Percentiles rank a stretch among this genome's conserved stretches.
phyloP scores from a whole-genome alignment of 2,329 filamentous ascomycete genomes.

The Ophiostoma sp. region DNA sequence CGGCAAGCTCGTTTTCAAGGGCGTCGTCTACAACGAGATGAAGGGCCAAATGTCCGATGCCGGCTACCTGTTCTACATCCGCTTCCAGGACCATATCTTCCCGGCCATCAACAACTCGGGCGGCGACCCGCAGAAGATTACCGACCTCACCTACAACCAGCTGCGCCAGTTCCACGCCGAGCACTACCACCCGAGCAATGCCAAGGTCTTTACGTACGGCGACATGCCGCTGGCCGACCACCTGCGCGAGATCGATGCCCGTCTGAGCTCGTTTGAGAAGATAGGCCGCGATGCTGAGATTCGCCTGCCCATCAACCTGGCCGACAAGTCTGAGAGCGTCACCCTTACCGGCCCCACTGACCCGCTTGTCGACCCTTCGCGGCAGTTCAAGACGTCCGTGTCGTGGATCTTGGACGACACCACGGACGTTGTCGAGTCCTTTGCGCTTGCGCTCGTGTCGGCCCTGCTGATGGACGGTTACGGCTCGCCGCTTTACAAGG shows the following conservation, averaged over 20 bases:
- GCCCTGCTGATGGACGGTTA: conserved; percentile 90
- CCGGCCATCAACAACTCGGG: conserved; percentile 95
- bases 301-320: conserved; percentile 72
- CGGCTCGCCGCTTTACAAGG: conserved; percentile 87
- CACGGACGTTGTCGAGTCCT: conserved; percentile 80
- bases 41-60: conserved; percentile 99
- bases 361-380: conserved; percentile 78
- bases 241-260: conserved; percentile 72
- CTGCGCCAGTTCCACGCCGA: conserved; percentile 83
- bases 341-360: conserved; percentile 80
- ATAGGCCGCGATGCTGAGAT: conserved; percentile 67
- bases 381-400: conserved; percentile 89
- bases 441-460: conserved; percentile 78
- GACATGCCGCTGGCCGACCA: conserved; percentile 85
- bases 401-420: conserved; percentile 90
- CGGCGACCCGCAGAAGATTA: conserved; percentile 94
- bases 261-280: conserved; percentile 71
- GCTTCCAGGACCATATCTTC: conserved; percentile 92
- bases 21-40: conserved; percentile 99
- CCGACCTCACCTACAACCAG: conserved; percentile 88
- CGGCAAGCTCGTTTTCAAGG: conserved; percentile 85
- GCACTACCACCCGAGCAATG: conserved; percentile 97
- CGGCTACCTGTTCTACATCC: conserved; percentile 92
- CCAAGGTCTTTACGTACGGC: conserved; percentile 93
- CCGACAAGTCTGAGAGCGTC: conserved; percentile 63